Base-by-base conservation (phyloP, 768 basidiomycete genomes). In the Amanita subjunquillea region DNA sequence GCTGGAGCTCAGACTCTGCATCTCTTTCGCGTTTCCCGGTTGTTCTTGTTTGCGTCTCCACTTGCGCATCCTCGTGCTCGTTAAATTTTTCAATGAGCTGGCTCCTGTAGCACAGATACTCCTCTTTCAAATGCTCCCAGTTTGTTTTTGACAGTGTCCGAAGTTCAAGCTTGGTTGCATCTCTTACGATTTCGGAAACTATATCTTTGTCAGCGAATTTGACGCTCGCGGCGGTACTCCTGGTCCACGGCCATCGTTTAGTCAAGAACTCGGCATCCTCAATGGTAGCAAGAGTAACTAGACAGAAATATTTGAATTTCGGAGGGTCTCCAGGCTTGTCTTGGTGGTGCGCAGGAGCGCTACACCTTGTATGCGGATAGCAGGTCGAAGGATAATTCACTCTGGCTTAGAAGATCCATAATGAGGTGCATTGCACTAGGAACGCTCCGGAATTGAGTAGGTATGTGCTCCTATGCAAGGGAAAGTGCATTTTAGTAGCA, bases 251-350 rank as follows among this genome's bases (percentile, higher is more conserved):
- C 83, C 85, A 91, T 22, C 59, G 58, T 0, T 65, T 37, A 0
- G 80, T 62, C 0, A 91, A 55, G 2, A 62, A 54, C 6, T 74
- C 64, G 2, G 67, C 71, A 23, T 79, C 73, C 1, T 67, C 63
- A 1, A 61, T 34, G 4, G 65, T 53, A 2, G 70, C 63, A 41
- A 91, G 68, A 0, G 79, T 79, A 50, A 91, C 68, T 27, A 91
- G 75, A 0, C 87, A 86, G 56, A 90, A 91, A 1, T 85, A 84
- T 69, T 85, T 90, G 64, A 76, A 83, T 50, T 74, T 76, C 2
- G 83, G 79, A 12, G 66, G 57, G 23, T 75, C 72, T 2, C 67
- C 77, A 12, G 77, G 74, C 48, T 71, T 72, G 61, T 87, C 85
- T 45, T 77, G 73, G 61, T 83, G 76, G 58, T 89, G 85, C 0